phyloP scores from a whole-genome alignment of 2,329 filamentous ascomycete species.

The Cladosporium austrohemisphaericum region DNA sequence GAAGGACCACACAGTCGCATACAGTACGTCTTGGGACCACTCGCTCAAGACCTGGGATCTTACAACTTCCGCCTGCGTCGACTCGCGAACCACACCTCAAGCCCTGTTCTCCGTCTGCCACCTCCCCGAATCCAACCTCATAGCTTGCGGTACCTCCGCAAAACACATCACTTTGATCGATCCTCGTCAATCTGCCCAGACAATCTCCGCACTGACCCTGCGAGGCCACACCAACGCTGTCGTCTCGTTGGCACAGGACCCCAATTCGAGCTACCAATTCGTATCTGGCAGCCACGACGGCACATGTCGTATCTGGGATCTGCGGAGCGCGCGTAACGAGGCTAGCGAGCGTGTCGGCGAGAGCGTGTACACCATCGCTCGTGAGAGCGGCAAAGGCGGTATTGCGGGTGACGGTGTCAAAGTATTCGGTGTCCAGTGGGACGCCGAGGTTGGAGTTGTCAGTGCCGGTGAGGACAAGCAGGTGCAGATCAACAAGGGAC shows the following conservation, averaged over 20 bases:
- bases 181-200: conserved; percentile 71
- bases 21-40: conserved; percentile 89
- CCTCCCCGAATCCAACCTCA: conserved; percentile 60
- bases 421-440: conserved; percentile 86
- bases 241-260: conserved; percentile 56
- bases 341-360: conserved; percentile 53
- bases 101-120: conserved; percentile 76
- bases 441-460: conserved; percentile 79
- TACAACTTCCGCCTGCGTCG: conserved; percentile 72
- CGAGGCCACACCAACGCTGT: conserved; percentile 79
- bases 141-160: conserved; percentile 75
- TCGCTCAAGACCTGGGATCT: conserved; percentile 88
- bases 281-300: conserved; percentile 90
- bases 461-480: conserved; percentile 90
- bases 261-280: conserved; percentile 67
- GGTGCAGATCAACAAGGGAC: conserved; percentile 78
- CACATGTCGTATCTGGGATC: conserved; percentile 90
- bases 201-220: conserved; percentile 83
- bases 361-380: conserved; percentile 73
- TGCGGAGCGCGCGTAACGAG: conserved; percentile 61
- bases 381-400: conserved; percentile 49
- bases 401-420: conserved; percentile 69
- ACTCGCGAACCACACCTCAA: conserved; percentile 78
- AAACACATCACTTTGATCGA: conserved; percentile 92
- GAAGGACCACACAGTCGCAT: conserved; percentile 79